Conservation (phyloP, 441 rosid genomes). For the Erodium moschatum region DNA sequence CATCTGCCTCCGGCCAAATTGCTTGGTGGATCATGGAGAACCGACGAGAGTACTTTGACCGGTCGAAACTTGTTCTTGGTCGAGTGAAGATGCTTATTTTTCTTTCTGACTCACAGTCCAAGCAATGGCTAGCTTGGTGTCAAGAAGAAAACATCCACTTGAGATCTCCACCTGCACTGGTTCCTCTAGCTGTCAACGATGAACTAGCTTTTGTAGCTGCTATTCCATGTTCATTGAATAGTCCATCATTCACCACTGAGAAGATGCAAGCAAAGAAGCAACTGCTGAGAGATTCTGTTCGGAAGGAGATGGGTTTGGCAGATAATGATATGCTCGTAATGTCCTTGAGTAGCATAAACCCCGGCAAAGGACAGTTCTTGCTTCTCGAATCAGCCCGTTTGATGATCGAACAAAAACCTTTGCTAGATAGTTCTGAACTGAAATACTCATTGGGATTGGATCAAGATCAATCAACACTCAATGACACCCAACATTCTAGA, state of each 20-base stretch:
- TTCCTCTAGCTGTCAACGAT: slow-evolving; percentile 84
- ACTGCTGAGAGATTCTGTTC: slow-evolving; percentile 52
- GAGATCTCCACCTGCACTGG: slow-evolving; percentile 66
- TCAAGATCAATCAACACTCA: slow-evolving; percentile 28
- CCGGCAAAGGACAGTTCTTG: slow-evolving; percentile 84
- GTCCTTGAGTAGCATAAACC: slow-evolving; percentile 86
- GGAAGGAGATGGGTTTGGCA: slow-evolving; percentile 66
- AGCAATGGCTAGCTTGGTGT: slow-evolving; percentile 90
- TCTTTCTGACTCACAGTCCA: slow-evolving; percentile 71
- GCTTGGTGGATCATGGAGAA: slow-evolving; percentile 99
- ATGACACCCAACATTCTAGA: slow-evolving; percentile 49
- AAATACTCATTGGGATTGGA: slow-evolving; percentile 27
- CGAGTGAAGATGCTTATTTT: slow-evolving; percentile 76
- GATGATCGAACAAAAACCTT: slow-evolving; percentile 35
- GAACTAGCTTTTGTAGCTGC: slow-evolving; percentile 91
- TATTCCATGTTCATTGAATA: slow-evolving; percentile 53
- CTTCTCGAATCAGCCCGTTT: slow-evolving; percentile 60
- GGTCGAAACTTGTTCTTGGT: slow-evolving; percentile 63
- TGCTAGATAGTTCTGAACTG: slow-evolving; percentile 25
- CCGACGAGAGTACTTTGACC: slow-evolving; percentile 79
- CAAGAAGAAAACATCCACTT: slow-evolving; percentile 69
- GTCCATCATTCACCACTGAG: slow-evolving; percentile 47
- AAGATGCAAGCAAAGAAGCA: slow-evolving; percentile 58
- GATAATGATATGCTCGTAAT: slow-evolving; percentile 73
- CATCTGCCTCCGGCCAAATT: slow-evolving; percentile 91